A percentile compares a stretch with the other conserved stretches of the same genome.
Evolutionary conservation across 805 yeast genomes (phyloP).

Genomic region (Candida ponderosae): DNA sequence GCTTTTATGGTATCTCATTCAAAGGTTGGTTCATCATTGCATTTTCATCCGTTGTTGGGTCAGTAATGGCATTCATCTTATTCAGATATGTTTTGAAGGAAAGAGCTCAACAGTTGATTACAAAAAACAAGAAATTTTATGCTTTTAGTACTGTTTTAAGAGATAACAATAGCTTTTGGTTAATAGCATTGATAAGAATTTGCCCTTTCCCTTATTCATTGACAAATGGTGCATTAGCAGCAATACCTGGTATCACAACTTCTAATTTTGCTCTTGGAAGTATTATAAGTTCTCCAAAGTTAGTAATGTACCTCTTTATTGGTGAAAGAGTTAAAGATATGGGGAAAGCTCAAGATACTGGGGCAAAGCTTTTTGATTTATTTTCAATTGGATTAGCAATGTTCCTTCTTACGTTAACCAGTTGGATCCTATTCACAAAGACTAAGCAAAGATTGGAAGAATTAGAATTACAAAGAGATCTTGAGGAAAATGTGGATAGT

Average conservation of each 20-base stretch:
- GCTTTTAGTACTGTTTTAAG: conserved; percentile 69
- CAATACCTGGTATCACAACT: conserved; percentile 68
- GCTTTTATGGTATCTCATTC: conserved; percentile 69
- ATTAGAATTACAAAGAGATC: conserved; percentile 17
- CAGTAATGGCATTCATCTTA: conserved; percentile 62
- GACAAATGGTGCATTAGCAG: conserved; percentile 87
- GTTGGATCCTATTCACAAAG: conserved; percentile 58
- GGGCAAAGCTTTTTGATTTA: conserved; percentile 53
- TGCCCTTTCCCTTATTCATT: conserved; percentile 93
- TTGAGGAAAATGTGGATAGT: conserved; percentile 5
- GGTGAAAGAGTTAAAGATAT: conserved; percentile 69
- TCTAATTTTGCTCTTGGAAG: conserved; percentile 64
- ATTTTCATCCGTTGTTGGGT: conserved; percentile 61
- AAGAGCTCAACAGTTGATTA: conserved; percentile 54
- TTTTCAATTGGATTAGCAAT: conserved; percentile 52
- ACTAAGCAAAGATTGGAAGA: conserved; percentile 29
- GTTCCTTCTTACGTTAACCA: conserved; percentile 46
- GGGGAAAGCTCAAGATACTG: conserved; percentile 47
- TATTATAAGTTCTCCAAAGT: conserved; percentile 71
- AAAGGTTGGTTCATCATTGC: conserved; percentile 77
- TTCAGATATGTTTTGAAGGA: conserved; percentile 52
- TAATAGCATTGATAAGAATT: conserved; percentile 66
- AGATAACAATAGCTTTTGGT: conserved; percentile 58
- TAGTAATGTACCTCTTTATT: conserved; percentile 65
- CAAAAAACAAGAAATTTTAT: conserved; percentile 54